phyloP scores from a whole-genome alignment of 2,329 filamentous ascomycete species.

The Colletotrichum euphorbiae region DNA sequence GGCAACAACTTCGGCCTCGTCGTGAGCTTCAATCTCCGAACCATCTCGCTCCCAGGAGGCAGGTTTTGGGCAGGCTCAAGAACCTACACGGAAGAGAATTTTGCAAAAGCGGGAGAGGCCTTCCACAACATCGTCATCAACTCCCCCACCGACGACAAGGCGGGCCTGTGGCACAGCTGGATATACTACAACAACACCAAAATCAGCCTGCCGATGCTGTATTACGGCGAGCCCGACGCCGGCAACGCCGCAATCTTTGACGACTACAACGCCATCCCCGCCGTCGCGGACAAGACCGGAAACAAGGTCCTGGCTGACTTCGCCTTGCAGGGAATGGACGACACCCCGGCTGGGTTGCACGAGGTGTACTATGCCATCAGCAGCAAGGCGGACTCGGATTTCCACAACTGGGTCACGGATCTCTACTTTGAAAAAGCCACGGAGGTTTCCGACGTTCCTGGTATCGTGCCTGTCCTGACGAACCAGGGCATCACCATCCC shows the following conservation, averaged over 20 bases:
- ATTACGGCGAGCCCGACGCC: slow-evolving; percentile 51
- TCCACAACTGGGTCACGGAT: slow-evolving; percentile 40
- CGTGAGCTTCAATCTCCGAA: slow-evolving; percentile 58
- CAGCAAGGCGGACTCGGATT: slow-evolving; percentile 39
- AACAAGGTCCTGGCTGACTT: slow-evolving; percentile 40
- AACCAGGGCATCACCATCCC: slow-evolving; percentile 56
- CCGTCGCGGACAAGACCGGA: slow-evolving; percentile 46
- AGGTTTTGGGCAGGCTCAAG: slow-evolving; percentile 53
- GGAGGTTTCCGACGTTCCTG: slow-evolving; percentile 39
- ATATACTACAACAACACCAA: slow-evolving; percentile 37
- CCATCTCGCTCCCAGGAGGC: slow-evolving; percentile 48
- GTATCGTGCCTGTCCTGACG: slow-evolving; percentile 45
- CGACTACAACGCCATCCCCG: slow-evolving; percentile 49
- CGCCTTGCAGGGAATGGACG: slow-evolving; percentile 14
- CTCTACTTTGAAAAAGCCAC: slow-evolving; percentile 33
- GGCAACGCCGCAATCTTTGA: slow-evolving; percentile 50
- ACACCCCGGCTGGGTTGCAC: slow-evolving; percentile 41
- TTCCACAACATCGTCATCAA: slow-evolving; percentile 48
- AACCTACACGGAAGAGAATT: slow-evolving; percentile 47
- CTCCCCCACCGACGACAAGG: slow-evolving; percentile 48
- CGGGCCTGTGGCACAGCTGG: slow-evolving; percentile 47
- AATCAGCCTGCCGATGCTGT: slow-evolving; percentile 49
- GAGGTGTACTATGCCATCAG: slow-evolving; percentile 42
- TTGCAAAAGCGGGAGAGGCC: slow-evolving; percentile 44
- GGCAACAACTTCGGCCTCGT: slow-evolving; percentile 70